These are phyloP conservation scores for Kandelia obovata DNA, from an alignment of 345 rosid species.

Conservation along the genomic window DNA sequence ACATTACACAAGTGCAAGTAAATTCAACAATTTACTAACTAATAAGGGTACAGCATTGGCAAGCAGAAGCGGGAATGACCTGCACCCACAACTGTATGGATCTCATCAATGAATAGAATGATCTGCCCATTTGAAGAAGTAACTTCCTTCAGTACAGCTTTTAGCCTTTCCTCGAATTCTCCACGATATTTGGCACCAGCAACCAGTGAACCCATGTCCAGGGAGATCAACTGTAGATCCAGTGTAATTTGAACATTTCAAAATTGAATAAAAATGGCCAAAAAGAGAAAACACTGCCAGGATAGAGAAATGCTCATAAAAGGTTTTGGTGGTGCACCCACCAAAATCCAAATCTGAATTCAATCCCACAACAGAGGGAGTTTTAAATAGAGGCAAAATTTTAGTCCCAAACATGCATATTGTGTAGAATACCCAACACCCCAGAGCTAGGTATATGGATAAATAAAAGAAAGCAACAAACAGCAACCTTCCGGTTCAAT, in stretches of 20 bases:
- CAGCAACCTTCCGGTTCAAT: slow-evolving; percentile 55
- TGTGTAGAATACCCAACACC: not conserved
- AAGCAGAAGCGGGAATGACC: slow-evolving; percentile 35
- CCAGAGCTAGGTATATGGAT: not conserved
- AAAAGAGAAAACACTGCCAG: no score
- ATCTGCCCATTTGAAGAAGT: slow-evolving; percentile 85
- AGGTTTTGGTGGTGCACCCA: no score
- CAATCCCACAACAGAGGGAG: no score
- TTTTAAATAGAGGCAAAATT: no score
- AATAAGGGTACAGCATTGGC: not conserved
- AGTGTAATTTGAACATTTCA: no score
- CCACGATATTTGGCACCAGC: slow-evolving; percentile 88
- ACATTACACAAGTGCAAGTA: not conserved
- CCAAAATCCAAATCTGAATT: no score
- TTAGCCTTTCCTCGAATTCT: slow-evolving; percentile 83
- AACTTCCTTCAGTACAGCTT: slow-evolving; percentile 91
- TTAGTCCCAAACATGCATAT: no score
- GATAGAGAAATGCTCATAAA: no score
- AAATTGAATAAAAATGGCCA: no score
- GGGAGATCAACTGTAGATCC: slow-evolving; percentile 61
- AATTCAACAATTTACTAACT: not conserved
- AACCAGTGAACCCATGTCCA: slow-evolving; percentile 85
- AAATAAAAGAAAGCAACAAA: not conserved
- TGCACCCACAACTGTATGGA: slow-evolving; percentile 89
- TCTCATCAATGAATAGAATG: slow-evolving; percentile 85